Evolutionary conservation across 2,329 filamentous ascomycete species (phyloP).

Genomic region (Fusarium begoniae): DNA sequence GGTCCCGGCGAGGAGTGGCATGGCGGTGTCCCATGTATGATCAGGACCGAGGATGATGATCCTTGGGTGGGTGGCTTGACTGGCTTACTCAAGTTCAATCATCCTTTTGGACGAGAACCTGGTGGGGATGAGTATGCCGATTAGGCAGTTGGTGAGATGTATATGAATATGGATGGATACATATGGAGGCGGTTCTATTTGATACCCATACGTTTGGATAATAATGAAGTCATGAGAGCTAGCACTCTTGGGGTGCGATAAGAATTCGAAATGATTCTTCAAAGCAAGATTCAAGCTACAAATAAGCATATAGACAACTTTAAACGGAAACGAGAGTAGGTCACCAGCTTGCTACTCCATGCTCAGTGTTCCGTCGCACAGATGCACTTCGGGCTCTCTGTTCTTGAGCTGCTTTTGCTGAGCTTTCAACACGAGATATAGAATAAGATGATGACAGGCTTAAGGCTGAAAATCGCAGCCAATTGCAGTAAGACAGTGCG

Average conservation of each 20-base stretch:
- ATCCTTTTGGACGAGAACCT: constrained; percentile 78
- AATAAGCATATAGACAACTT: background rate
- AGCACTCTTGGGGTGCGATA: background rate
- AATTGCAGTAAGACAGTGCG: background rate
- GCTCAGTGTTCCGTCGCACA: background rate
- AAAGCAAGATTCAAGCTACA: background rate
- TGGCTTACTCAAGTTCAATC: constrained; percentile 94
- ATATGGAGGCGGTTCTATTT: background rate
- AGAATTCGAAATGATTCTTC: background rate
- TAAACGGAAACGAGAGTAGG: background rate
- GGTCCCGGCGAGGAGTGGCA: constrained; percentile 62
- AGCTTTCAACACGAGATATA: background rate
- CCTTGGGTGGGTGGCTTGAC: constrained; percentile 97
- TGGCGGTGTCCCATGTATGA: constrained; percentile 91
- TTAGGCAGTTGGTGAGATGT: constrained; percentile 21
- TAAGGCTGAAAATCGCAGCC: constrained; percentile 1
- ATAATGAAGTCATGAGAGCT: background rate
- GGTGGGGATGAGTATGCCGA: constrained; percentile 44
- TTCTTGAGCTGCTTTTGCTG: background rate
- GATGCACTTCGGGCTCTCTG: background rate
- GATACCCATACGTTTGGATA: constrained; percentile 23
- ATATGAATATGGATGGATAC: background rate
- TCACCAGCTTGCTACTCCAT: background rate
- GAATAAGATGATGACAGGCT: background rate
- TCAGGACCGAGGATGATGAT: constrained; percentile 80